Percentiles rank a stretch among this genome's conserved stretches.
phyloP scores from a whole-genome alignment of 2,329 filamentous ascomycete genomes.

The Gremmenia infestans region DNA sequence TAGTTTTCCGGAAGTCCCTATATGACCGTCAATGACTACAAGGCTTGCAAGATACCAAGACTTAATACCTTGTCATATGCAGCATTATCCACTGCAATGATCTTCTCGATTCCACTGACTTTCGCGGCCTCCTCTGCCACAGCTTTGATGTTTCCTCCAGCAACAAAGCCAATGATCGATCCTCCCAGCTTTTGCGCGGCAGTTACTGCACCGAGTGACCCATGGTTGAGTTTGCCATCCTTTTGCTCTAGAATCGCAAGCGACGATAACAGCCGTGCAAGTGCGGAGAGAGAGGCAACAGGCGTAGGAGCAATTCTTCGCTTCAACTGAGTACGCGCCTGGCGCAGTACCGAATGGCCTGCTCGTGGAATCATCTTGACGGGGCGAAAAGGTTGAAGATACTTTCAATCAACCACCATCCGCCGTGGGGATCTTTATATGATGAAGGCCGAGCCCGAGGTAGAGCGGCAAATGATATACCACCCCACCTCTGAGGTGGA shows the following conservation, averaged over 20 bases:
- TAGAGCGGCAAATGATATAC: conserved; percentile 3
- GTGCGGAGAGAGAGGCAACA: conserved; percentile 41
- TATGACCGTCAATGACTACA: conserved; percentile 6
- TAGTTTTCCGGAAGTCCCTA: conserved; percentile 90
- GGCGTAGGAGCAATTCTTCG: conserved; percentile 35
- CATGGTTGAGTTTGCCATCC: conserved; percentile 77
- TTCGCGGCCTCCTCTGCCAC: conserved; percentile 83
- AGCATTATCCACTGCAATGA: conserved; percentile 80
- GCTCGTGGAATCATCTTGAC: conserved; percentile 30
- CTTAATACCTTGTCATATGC: conserved; percentile 79
- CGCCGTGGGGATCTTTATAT: not conserved
- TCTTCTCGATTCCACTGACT: conserved; percentile 84
- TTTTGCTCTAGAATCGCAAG: conserved; percentile 90
- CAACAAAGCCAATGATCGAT: conserved; percentile 79
- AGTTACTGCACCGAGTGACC: conserved; percentile 78
- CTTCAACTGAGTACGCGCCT: conserved; percentile 38
- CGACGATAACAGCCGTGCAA: conserved; percentile 73
- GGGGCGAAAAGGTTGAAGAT: not conserved
- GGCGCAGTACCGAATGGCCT: conserved; percentile 26
- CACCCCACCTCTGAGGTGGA: not conserved
- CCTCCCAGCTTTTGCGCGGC: conserved; percentile 86
- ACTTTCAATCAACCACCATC: conserved; percentile 2
- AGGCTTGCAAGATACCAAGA: not conserved
- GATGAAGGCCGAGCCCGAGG: conserved; percentile 9
- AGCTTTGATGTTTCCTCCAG: conserved; percentile 69